Conservation (phyloP, 495 filamentous ascomycete genomes). For the Apodospora peruviana region DNA sequence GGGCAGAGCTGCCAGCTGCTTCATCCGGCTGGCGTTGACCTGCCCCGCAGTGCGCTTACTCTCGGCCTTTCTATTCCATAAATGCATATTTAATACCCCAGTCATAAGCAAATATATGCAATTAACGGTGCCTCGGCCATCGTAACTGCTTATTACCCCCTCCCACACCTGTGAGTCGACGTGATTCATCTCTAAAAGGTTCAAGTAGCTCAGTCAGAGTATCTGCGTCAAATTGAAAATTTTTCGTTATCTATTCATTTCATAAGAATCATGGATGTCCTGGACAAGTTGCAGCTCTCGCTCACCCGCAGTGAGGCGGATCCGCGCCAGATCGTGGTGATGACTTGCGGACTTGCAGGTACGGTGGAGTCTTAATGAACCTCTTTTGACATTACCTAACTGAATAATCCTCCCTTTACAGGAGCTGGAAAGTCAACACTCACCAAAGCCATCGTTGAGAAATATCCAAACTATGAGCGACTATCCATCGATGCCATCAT, state of each 20-base stretch:
- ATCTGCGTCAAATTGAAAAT: too few species aligned
- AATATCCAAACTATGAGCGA: constrained; percentile 16
- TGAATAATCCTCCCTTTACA: neutral
- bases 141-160: neutral
- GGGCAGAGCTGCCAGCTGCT: neutral
- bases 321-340: constrained; percentile 6
- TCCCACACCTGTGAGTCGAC: neutral
- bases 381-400: neutral
- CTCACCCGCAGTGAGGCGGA: constrained; percentile 5
- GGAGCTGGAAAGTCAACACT: constrained; percentile 13
- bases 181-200: too few species aligned
- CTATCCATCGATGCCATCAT: constrained; percentile 29
- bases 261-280: neutral
- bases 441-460: constrained; percentile 6
- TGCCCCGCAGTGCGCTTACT: neutral
- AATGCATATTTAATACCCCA: neutral
- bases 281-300: constrained; percentile 3
- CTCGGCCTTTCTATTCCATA: neutral
- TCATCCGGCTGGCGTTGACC: too few species aligned
- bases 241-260: neutral
- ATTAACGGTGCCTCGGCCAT: neutral
- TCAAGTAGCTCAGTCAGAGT: neutral
- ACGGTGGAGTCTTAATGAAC: neutral
- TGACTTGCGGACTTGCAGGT: constrained; percentile 15
- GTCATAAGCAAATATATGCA: neutral